These are phyloP conservation scores for Calonectria hawksworthii DNA, from an alignment of 2,329 filamentous ascomycete genomes.

Conservation along the genomic window DNA sequence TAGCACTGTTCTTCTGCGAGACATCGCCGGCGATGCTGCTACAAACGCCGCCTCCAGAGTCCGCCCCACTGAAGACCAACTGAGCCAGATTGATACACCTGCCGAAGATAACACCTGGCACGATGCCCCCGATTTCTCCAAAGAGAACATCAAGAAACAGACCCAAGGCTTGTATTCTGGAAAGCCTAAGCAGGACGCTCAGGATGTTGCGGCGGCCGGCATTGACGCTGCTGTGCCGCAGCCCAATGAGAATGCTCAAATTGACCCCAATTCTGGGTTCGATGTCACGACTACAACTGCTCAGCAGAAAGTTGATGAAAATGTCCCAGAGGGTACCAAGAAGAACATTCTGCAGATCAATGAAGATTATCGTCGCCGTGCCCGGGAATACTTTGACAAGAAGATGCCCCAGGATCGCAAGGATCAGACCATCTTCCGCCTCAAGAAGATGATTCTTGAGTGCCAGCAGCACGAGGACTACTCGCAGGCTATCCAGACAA, in stretches of 20 bases:
- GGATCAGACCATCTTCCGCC: constrained; percentile 89
- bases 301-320: constrained; percentile 71
- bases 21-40: constrained; percentile 93
- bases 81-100: constrained; percentile 83
- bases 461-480: constrained; percentile 97
- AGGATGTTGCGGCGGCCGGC: constrained; percentile 71
- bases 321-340: constrained; percentile 76
- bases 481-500: constrained; percentile 88
- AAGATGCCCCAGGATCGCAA: constrained; percentile 95
- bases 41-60: constrained; percentile 81
- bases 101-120: constrained; percentile 96
- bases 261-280: constrained; percentile 58
- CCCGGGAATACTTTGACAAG: constrained; percentile 82
- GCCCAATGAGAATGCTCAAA: constrained; percentile 64
- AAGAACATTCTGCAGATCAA: constrained; percentile 60
- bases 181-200: constrained; percentile 68
- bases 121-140: constrained; percentile 83
- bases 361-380: constrained; percentile 61
- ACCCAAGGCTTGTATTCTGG: constrained; percentile 73
- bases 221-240: constrained; percentile 67
- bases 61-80: constrained; percentile 82
- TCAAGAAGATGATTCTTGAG: constrained; percentile 98
- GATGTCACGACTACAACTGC: constrained; percentile 57
- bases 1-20: constrained; percentile 83
- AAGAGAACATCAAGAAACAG: constrained; percentile 77